A percentile compares a stretch with the other conserved stretches of the same genome.
These are phyloP conservation scores for Triticum dicoccoides DNA, from an alignment of 176 grass and related monocot genomes.

Conservation along the genomic window DNA sequence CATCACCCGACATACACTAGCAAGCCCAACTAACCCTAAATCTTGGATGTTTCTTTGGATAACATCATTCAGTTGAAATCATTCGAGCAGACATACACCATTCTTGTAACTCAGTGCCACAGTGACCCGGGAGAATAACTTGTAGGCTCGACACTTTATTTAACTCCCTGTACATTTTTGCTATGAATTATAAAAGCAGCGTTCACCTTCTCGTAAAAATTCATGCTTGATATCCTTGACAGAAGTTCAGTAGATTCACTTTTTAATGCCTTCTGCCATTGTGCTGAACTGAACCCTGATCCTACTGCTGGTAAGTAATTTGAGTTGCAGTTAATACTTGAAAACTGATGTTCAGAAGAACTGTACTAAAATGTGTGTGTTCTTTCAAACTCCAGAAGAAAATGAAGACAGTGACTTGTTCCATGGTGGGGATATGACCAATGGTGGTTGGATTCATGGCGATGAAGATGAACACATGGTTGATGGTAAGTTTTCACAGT, in stretches of 20 bases:
- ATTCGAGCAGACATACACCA: background rate
- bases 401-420: slow-evolving; percentile 63
- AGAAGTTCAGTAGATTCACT: slow-evolving; percentile 68
- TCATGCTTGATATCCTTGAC: slow-evolving; percentile 36
- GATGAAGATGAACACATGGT: slow-evolving; percentile 59
- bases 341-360: background rate
- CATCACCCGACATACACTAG: background rate
- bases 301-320: slow-evolving; percentile 70
- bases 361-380: background rate
- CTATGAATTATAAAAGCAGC: no score
- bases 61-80: background rate
- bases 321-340: background rate
- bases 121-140: background rate
- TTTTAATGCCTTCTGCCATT: slow-evolving; percentile 83
- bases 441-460: slow-evolving; percentile 54
- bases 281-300: slow-evolving; percentile 93
- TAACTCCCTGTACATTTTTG: no score
- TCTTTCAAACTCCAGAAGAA: slow-evolving; percentile 44
- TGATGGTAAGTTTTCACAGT: slow-evolving; percentile 43
- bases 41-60: background rate
- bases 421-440: slow-evolving; percentile 45
- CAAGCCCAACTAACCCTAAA: background rate
- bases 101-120: background rate
- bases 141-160: background rate
- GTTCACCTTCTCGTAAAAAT: background rate